These are phyloP conservation scores for Fusarium udum DNA, from an alignment of 2,329 filamentous ascomycete species.

Conservation along the genomic window DNA sequence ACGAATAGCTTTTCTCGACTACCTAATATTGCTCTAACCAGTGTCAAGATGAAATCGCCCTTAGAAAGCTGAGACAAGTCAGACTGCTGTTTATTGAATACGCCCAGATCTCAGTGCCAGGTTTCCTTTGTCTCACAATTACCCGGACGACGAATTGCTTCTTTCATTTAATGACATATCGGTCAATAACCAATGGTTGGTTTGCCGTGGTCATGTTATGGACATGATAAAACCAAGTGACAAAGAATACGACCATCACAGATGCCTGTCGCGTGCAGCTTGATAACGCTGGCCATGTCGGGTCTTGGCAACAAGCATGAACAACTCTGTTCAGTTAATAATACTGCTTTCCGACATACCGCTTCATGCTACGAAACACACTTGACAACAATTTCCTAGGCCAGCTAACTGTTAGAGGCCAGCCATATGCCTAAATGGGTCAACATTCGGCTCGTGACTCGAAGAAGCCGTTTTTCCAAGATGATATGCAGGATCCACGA, in stretches of 20 bases:
- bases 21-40: neutral
- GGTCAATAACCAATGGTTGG: constrained; percentile 6
- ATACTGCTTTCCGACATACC: constrained; percentile 18
- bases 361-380: constrained; percentile 17
- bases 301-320: constrained; percentile 34
- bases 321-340: constrained; percentile 21
- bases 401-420: constrained; percentile 20
- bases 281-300: constrained; percentile 13
- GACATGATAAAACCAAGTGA: neutral
- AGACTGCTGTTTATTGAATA: constrained; percentile 1
- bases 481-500: constrained; percentile 51
- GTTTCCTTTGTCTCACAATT: neutral
- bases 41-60: neutral
- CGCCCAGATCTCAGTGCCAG: neutral
- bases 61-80: constrained; percentile 11
- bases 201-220: neutral
- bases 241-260: constrained; percentile 1
- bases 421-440: constrained; percentile 31
- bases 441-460: constrained; percentile 41
- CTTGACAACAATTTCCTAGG: constrained; percentile 13
- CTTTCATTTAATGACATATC: neutral
- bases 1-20: constrained; percentile 18
- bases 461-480: constrained; percentile 35
- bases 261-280: constrained; percentile 18
- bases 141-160: neutral